Conservation (phyloP, 768 basidiomycete genomes). For the Rhizopogon salebrosus region DNA sequence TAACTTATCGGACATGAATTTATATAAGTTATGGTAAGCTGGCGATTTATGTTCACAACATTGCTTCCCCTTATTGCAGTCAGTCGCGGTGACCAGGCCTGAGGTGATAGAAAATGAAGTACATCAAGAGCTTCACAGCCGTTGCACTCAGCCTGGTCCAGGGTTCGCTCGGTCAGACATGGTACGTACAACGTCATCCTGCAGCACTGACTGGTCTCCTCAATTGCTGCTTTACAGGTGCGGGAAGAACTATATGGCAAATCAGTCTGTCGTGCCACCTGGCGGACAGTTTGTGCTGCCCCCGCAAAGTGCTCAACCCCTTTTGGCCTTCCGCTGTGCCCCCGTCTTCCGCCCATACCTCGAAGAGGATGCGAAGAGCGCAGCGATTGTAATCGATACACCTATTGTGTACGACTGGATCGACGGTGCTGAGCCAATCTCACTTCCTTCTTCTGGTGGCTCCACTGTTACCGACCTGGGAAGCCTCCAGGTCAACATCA, state of each 20-base stretch:
- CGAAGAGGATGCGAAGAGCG: constrained; percentile 28
- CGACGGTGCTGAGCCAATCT: constrained; percentile 29
- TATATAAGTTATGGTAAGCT: neutral
- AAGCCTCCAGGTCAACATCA: constrained; percentile 25
- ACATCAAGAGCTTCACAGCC: neutral
- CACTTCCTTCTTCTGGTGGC: constrained; percentile 4
- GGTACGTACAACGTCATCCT: constrained; percentile 7
- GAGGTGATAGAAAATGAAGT: constrained; percentile 12
- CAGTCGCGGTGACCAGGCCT: neutral
- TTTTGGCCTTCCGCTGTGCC: constrained; percentile 42
- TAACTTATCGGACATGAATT: too few relatives aligned
- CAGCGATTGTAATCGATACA: constrained; percentile 33
- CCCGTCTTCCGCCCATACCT: constrained; percentile 46
- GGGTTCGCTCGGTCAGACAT: constrained; percentile 19
- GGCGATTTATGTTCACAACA: too few relatives aligned
- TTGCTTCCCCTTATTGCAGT: neutral
- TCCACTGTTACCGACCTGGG: constrained; percentile 5
- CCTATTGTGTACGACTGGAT: constrained; percentile 31
- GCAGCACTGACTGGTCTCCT: too few relatives aligned
- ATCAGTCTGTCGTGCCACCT: constrained; percentile 36
- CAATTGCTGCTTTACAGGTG: constrained; percentile 32
- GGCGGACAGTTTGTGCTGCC: constrained; percentile 41
- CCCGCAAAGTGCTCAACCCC: constrained; percentile 26
- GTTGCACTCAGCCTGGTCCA: constrained; percentile 9
- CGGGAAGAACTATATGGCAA: constrained; percentile 43